These are phyloP conservation scores for Daldinia sp. DNA, from an alignment of 2,329 filamentous ascomycete genomes.

Conservation along the genomic window DNA sequence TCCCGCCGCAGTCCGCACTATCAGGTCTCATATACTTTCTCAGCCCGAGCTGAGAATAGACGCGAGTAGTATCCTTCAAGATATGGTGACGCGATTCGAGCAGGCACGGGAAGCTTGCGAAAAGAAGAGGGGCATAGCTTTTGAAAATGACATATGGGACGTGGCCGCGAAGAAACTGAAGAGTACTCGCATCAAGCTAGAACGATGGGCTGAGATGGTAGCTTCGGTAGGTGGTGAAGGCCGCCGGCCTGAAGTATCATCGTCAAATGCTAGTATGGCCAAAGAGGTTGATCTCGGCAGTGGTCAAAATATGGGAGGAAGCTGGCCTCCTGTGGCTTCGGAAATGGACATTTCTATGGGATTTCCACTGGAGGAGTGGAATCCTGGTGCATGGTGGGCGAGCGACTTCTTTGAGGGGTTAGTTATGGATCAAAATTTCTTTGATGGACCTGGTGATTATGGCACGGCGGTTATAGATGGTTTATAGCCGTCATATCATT, in stretches of 20 bases:
- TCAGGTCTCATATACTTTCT: slow-evolving; percentile 57
- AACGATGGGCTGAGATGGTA: slow-evolving; percentile 61
- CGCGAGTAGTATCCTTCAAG: slow-evolving; percentile 57
- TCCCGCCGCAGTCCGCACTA: slow-evolving; percentile 55
- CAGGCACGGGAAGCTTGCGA: slow-evolving; percentile 50
- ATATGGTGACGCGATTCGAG: slow-evolving; percentile 59
- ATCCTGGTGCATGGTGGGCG: slow-evolving; percentile 40
- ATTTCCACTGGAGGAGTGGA: slow-evolving; percentile 36
- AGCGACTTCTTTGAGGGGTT: slow-evolving; percentile 48
- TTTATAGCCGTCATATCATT: slow-evolving; percentile 19
- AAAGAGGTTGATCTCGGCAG: slow-evolving; percentile 13
- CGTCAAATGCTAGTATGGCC: slow-evolving; percentile 4
- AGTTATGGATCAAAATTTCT: slow-evolving; percentile 48
- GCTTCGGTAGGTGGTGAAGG: slow-evolving; percentile 52
- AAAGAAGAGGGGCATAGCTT: slow-evolving; percentile 49
- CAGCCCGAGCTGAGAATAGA: slow-evolving; percentile 62
- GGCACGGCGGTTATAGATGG: slow-evolving; percentile 40
- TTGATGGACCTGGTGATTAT: slow-evolving; percentile 45
- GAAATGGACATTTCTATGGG: slow-evolving; percentile 21
- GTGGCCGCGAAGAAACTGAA: slow-evolving; percentile 61
- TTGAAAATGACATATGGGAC: slow-evolving; percentile 62
- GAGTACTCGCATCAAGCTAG: slow-evolving; percentile 60
- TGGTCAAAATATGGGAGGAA: slow-evolving; percentile 19
- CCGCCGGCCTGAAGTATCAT: slow-evolving; percentile 8
- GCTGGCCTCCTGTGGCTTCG: slow-evolving; percentile 28